Base-by-base conservation (phyloP, 179 eudicot species). In the Camellia oleifera region DNA sequence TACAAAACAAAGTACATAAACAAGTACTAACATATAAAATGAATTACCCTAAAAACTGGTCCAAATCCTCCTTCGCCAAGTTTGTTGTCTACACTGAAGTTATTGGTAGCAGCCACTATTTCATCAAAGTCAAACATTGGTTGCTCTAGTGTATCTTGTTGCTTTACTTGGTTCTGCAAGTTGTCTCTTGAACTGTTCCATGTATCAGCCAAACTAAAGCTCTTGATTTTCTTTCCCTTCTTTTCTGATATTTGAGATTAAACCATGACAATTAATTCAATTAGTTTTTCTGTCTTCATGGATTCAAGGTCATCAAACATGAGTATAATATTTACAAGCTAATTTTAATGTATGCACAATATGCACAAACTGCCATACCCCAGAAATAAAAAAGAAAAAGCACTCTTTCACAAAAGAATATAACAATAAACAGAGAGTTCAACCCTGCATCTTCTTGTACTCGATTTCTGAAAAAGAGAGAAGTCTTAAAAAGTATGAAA, bases 61-160 rank as follows among this genome's bases (percentile, higher is more conserved):
- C 87, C 82, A 71, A 84, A 84, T 70, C 82, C 84, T 40, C 84
- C 84, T 65, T 80, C 72, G 5, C 87, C 87, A 23, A 84, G 77
- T 80, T 84, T 84, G 67, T 82, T 82, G 32, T 13, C 52, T 72
- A 7, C 7, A 20, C 63, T 60, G 64, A 84, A 84, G 72, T 62
- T 68, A 20, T 75, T 44, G 4, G 87, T 84, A 64, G 82, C 86
- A 74, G 42, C 32, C 68, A 48, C 57, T 64, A 84, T 48, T 72
- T 52, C 56, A 17, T 77, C 67, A n/a, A 70, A 82, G 60, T 82
- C 79, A 66, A 84, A 78, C 0, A 45, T 67, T 40, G 71, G 71
- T 13, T 40, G 69, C 61, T 82, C 81, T 9, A 67, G 40, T 53
- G 74, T 9, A 18, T 77, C 81, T 40, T 17, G 46, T 18, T 74